phyloP scores from a whole-genome alignment of 2,329 filamentous ascomycete genomes.

The Hypoxylon rubiginosum region DNA sequence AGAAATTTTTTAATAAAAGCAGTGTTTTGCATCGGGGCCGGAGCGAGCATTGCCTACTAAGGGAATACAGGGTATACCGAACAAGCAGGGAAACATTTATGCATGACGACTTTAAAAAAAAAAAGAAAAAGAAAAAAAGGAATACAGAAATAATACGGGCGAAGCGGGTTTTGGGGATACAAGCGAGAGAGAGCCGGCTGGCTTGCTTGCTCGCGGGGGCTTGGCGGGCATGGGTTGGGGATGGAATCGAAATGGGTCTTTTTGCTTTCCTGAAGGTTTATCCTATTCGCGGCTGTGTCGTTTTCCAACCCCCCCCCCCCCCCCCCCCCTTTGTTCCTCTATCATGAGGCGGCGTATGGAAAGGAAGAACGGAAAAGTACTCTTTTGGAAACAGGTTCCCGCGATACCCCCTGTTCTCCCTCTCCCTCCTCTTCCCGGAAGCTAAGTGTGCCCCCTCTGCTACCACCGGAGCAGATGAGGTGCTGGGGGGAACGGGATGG shows the following conservation, averaged over 20 bases:
- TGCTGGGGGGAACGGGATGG: constrained; percentile 12
- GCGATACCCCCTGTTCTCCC: not conserved
- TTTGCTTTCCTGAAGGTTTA: constrained; percentile 3
- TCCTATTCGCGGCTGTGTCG: constrained; percentile 17
- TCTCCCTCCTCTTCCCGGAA: not conserved
- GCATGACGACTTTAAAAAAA: constrained; percentile 16
- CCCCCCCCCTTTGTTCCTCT: not conserved
- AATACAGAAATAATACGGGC: constrained; percentile 19
- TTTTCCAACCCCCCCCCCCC: too few relatives aligned
- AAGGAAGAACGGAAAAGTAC: constrained; percentile 34
- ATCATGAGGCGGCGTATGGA: constrained; percentile 14
- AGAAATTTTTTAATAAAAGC: constrained; percentile 9
- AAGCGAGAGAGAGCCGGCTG: not conserved
- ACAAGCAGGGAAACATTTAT: constrained; percentile 22
- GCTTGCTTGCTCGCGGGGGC: not conserved
- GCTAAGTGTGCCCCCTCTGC: too few relatives aligned
- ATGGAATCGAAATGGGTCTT: not conserved
- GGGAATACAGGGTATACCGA: constrained; percentile 22
- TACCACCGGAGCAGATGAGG: not conserved
- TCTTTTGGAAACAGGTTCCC: constrained; percentile 23
- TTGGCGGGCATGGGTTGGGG: constrained; percentile 8
- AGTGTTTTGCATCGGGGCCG: constrained; percentile 32
- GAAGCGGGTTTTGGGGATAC: constrained; percentile 11
- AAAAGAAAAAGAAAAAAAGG: not conserved
- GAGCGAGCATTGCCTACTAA: constrained; percentile 35